phyloP scores from a whole-genome alignment of 805 yeast species.

The Hyphopichia homilentoma region DNA sequence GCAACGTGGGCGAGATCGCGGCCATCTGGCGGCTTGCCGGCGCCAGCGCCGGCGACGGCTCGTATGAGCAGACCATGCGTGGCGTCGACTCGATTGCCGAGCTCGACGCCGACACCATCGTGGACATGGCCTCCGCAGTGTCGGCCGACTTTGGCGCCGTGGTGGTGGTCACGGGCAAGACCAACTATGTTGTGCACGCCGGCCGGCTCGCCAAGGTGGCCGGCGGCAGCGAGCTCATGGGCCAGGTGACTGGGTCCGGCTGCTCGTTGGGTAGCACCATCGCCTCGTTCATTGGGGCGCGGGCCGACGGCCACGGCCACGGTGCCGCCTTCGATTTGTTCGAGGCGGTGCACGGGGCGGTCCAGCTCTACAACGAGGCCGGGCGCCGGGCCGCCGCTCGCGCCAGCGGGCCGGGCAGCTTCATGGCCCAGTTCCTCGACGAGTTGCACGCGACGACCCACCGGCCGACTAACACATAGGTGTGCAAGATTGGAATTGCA shows the following conservation, averaged over 20 bases:
- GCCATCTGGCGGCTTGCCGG: conserved; percentile 47
- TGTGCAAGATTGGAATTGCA: too few species aligned
- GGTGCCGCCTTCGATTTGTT: conserved; percentile 22
- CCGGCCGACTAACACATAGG: too few species aligned
- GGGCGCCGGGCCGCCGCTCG: conserved; percentile 49
- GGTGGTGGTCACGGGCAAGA: conserved; percentile 68
- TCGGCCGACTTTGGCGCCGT: conserved; percentile 51
- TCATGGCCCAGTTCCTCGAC: conserved; percentile 47
- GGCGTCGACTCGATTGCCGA: conserved; percentile 62
- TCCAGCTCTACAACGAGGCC: conserved; percentile 55
- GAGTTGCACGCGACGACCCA: conserved; percentile 14
- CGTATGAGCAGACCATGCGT: conserved; percentile 41
- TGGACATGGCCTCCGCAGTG: conserved; percentile 43
- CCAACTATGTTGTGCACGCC: conserved; percentile 24
- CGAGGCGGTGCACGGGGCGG: conserved; percentile 52
- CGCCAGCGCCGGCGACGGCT: too few species aligned
- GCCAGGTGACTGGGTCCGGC: conserved; percentile 75
- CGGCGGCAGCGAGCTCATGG: conserved; percentile 66
- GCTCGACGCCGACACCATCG: conserved; percentile 18
- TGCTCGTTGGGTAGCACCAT: conserved; percentile 77
- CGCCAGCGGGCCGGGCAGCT: conserved; percentile 52
- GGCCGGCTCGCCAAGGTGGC: conserved; percentile 24
- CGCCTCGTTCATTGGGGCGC: conserved; percentile 52
- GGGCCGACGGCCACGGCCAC: conserved; percentile 18
- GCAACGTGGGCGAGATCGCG: conserved; percentile 79